Evolutionary conservation across 805 yeast species (phyloP).

Genomic region (Barnettozyma pratensis): DNA sequence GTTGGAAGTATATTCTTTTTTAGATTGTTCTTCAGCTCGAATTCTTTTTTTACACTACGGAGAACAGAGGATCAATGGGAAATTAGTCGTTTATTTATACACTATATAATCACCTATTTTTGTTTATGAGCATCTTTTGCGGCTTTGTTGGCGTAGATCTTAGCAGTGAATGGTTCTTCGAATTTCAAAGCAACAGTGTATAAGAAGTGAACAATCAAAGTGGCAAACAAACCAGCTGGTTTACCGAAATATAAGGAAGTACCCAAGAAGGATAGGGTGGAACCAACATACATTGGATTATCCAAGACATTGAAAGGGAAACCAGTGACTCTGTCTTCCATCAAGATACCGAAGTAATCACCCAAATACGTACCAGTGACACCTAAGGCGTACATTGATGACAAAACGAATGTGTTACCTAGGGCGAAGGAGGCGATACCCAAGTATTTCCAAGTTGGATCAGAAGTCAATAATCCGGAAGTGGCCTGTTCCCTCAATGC

Average conservation of each 20-base stretch:
- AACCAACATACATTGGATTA: slow-evolving; percentile 97
- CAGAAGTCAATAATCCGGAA: slow-evolving; percentile 43
- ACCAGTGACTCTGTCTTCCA: slow-evolving; percentile 82
- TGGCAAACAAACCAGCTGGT: slow-evolving; percentile 79
- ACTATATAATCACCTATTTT: slow-evolving; percentile 4
- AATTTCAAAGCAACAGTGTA: slow-evolving; percentile 78
- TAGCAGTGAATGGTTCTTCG: slow-evolving; percentile 95
- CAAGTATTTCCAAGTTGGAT: slow-evolving; percentile 36
- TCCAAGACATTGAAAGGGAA: slow-evolving; percentile 90
- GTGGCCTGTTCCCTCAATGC: slow-evolving; percentile 73
- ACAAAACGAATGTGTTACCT: slow-evolving; percentile 77
- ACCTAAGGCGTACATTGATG: slow-evolving; percentile 90
- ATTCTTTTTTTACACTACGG: too few species aligned
- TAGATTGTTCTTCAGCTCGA: too few species aligned
- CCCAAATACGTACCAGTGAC: slow-evolving; percentile 96
- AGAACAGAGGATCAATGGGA: too few species aligned
- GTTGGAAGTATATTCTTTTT: too few species aligned
- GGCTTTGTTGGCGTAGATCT: slow-evolving; percentile 76
- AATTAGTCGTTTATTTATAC: background rate
- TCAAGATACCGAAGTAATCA: slow-evolving; percentile 93
- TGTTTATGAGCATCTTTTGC: slow-evolving; percentile 28
- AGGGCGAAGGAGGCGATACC: slow-evolving; percentile 53
- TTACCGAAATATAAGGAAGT: slow-evolving; percentile 84
- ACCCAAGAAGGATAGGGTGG: slow-evolving; percentile 84
- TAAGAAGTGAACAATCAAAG: slow-evolving; percentile 72